Evolutionary conservation across 78 protist genomes (phyloP), one percentile per base, ranked within the genome.

Genomic region (Chrysochromulina parva): DNA sequence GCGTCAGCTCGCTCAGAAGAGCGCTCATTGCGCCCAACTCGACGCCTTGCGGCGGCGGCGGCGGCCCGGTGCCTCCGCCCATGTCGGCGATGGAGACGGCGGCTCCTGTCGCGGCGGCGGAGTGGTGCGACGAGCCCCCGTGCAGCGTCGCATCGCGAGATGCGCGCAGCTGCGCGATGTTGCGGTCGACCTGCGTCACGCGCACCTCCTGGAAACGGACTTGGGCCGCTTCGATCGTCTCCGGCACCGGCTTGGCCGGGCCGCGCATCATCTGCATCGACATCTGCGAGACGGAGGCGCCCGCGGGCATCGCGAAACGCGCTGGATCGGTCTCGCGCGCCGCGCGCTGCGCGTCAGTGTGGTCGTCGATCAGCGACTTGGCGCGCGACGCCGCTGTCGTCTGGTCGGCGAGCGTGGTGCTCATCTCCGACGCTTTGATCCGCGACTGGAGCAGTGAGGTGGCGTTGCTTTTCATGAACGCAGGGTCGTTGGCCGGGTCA

Each of bases 131-230:
- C 52, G 19, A 7, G 84, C 50, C 54, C 11, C 84, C 84, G 50
- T 26, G 52, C 52, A 2, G 7, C 26, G 26, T 16, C 26, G 57
- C 50, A 53, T 71, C 71, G 6, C 13, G 13, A 57, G 22, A 54
- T 52, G 93, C 93, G 7, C 93, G 81, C 62, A 84, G 93, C 90
- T 85, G 93, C 55, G 89, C 28, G 28, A 91, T 47, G 81, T 58
- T 55, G 28, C 85, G 47, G 24, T 85, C 93, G 38, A 91, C 52
- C 67, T 57, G 52, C 66, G 24, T 9, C n/a, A 90, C 93, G 69
- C 85, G 52, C 28, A 91, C 93, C 50, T 84, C 90, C 80, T 85
- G 87, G 88, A 91, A 91, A 2, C 52, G 69, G 22, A 91, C 78
- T 2, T 47, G 50, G 22, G n/a, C 58, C 57, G 53, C 0, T 26